A percentile compares a stretch with the other conserved stretches of the same genome.
Conservation (phyloP, 495 filamentous ascomycete genomes). For the Xylaria intraflava region DNA sequence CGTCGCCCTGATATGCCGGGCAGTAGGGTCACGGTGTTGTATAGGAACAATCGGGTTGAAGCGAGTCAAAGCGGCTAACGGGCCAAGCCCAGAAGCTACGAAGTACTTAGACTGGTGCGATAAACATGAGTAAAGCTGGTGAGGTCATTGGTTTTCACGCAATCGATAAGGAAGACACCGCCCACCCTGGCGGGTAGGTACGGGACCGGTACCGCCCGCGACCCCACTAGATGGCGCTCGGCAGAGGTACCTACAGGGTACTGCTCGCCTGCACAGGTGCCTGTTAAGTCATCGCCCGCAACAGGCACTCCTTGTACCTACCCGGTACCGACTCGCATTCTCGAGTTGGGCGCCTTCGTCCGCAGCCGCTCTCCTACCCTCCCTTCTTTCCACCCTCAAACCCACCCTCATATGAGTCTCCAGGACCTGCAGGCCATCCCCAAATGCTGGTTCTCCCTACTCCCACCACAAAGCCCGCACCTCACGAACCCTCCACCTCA, state of each 20-base stretch:
- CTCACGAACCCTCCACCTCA: not conserved
- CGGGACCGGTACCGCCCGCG: not conserved
- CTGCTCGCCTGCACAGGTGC: too few relatives aligned
- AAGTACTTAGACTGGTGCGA: not conserved
- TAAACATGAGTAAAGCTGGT: too few relatives aligned
- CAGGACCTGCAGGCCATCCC: not conserved
- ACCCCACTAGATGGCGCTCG: not conserved
- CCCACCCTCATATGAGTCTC: not conserved
- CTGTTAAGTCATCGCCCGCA: too few relatives aligned
- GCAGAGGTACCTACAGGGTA: not conserved
- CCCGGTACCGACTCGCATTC: not conserved
- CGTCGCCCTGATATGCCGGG: too few relatives aligned
- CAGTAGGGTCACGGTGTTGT: too few relatives aligned
- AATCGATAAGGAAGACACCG: slow-evolving; percentile 8
- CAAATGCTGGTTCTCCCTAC: not conserved
- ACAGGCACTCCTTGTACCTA: not conserved
- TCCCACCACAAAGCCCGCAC: not conserved
- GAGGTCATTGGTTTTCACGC: slow-evolving; percentile 10
- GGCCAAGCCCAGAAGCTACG: too few relatives aligned
- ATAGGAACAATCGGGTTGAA: too few relatives aligned
- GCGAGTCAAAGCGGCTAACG: too few relatives aligned
- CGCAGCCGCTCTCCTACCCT: not conserved
- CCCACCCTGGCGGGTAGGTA: slow-evolving; percentile 6
- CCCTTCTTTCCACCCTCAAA: not conserved
- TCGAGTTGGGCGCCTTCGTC: not conserved